phyloP scores from a whole-genome alignment of 2,329 filamentous ascomycete species.

The Acephala macrosclerotiorum region DNA sequence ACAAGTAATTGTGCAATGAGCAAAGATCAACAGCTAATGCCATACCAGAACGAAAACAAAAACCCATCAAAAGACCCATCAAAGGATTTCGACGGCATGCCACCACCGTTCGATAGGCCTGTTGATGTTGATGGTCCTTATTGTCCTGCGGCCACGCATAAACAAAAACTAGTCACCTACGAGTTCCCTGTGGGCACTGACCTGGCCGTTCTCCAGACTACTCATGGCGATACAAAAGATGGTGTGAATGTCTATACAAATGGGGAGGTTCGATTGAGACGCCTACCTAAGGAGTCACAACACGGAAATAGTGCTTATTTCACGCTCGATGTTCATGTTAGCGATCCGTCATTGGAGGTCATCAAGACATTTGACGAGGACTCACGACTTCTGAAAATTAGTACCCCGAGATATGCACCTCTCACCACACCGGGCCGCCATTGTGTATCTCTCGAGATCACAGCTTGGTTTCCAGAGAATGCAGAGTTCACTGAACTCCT shows the following conservation, averaged over 20 bases:
- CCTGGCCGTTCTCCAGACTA: constrained; percentile 35
- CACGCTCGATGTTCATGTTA: constrained; percentile 37
- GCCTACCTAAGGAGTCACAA: constrained; percentile 30
- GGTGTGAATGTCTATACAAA: constrained; percentile 28
- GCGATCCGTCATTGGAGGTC: constrained; percentile 34
- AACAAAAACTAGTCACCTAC: constrained; percentile 29
- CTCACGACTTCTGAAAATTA: constrained; percentile 33
- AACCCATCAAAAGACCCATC: neutral
- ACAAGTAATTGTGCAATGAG: neutral
- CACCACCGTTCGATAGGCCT: constrained; percentile 22
- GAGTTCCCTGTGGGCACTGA: constrained; percentile 33
- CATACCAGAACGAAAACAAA: neutral
- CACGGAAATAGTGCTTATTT: constrained; percentile 32
- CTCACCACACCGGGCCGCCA: constrained; percentile 21
- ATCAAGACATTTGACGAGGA: constrained; percentile 34
- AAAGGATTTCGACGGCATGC: neutral
- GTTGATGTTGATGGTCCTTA: constrained; percentile 30
- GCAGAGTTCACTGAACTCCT: constrained; percentile 33
- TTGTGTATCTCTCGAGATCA: constrained; percentile 42
- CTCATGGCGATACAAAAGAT: constrained; percentile 26
- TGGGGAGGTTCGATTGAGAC: constrained; percentile 39
- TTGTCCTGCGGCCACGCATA: constrained; percentile 32
- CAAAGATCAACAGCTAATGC: neutral
- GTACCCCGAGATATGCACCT: constrained; percentile 36
- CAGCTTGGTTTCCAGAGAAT: constrained; percentile 43